phyloP scores from a whole-genome alignment of 2,329 filamentous ascomycete species.

The Neopestalotiopsis clavispora region DNA sequence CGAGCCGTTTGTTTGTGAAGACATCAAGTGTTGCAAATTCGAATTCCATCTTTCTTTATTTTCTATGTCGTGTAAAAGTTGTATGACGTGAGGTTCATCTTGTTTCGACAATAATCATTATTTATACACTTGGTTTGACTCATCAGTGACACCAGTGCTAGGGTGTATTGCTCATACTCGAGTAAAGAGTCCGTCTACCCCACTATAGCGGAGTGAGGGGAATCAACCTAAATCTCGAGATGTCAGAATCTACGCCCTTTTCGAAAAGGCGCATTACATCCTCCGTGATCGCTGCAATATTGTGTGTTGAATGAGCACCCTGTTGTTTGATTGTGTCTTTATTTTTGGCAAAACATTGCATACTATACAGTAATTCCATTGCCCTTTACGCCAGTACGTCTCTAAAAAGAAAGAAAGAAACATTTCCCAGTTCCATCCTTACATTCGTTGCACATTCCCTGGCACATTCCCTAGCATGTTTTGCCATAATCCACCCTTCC shows the following conservation, averaged over 20 bases:
- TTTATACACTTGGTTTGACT: conserved; percentile 1
- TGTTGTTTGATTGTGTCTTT: too few species aligned
- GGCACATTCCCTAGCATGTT: not conserved
- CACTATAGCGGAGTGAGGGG: too few species aligned
- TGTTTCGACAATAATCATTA: not conserved
- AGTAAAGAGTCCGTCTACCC: not conserved
- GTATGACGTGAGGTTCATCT: not conserved
- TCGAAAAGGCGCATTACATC: not conserved
- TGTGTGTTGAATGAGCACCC: not conserved
- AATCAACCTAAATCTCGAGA: not conserved
- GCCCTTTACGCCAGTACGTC: not conserved
- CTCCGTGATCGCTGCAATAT: too few species aligned
- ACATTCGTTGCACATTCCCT: not conserved
- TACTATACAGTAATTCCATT: not conserved
- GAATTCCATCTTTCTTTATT: conserved; percentile 34
- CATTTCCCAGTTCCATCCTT: not conserved
- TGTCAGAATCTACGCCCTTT: not conserved
- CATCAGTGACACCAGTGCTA: not conserved
- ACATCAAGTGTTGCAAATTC: conserved; percentile 61
- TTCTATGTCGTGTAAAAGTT: not conserved
- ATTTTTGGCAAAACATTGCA: not conserved
- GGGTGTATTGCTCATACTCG: not conserved
- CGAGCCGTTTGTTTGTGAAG: conserved; percentile 56
- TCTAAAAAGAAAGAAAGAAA: not conserved
- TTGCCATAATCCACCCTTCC: not conserved